These are phyloP conservation scores for Solanum habrochaites DNA, from an alignment of 257 asterid genomes.

Conservation along the genomic window DNA sequence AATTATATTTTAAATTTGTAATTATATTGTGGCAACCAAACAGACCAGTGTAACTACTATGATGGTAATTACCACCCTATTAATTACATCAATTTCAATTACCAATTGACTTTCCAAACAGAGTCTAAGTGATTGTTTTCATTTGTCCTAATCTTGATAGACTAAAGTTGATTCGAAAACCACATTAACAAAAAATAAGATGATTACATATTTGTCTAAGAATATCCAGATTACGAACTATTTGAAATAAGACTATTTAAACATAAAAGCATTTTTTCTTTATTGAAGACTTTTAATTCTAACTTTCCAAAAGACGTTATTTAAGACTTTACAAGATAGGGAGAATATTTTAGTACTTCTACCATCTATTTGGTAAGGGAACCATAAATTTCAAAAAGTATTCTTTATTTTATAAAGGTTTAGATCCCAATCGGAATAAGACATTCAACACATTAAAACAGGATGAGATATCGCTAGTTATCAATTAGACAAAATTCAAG, in stretches of 20 bases:
- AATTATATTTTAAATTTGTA: no score
- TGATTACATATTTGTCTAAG: background rate
- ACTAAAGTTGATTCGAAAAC: background rate
- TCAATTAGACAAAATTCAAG: background rate
- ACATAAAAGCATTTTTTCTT: no score
- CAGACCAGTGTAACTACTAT: no score
- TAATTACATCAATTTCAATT: no score
- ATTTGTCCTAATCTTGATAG: background rate
- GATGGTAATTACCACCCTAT: no score
- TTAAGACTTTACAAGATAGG: no score
- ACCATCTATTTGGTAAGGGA: background rate
- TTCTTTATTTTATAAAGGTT: no score
- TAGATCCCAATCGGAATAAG: background rate
- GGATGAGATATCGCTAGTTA: background rate
- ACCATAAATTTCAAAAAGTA: background rate
- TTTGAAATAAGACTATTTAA: background rate
- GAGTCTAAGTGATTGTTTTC: background rate
- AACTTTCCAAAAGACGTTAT: background rate
- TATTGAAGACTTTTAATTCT: background rate
- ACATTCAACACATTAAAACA: background rate
- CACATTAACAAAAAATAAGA: background rate
- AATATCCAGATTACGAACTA: background rate
- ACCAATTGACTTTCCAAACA: no score
- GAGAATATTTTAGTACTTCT: no score
- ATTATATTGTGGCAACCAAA: no score